phyloP scores from a whole-genome alignment of 2,329 filamentous ascomycete species.

The Dendrostoma leiphaemia region DNA sequence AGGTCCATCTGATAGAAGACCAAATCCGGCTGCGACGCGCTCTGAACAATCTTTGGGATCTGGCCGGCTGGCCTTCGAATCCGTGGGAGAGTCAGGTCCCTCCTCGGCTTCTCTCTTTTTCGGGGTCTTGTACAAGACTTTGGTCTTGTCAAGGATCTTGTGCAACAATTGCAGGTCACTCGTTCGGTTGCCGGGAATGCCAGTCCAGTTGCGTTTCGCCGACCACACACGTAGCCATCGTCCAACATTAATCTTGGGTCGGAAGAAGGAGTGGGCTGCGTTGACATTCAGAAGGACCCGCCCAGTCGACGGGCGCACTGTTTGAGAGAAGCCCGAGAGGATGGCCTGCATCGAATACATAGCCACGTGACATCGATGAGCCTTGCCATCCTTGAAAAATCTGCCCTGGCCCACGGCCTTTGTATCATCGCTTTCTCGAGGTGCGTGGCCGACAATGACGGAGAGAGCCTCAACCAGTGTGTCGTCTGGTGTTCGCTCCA shows the following conservation, averaged over 20 bases:
- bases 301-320: conserved; percentile 51
- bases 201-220: conserved; percentile 29
- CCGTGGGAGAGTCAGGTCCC: no score
- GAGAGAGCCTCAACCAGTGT: conserved; percentile 45
- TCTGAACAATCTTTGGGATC: no score
- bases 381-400: background rate
- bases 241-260: conserved; percentile 33
- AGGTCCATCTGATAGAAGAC: no score
- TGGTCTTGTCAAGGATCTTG: conserved; percentile 38
- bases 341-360: conserved; percentile 30
- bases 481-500: conserved; percentile 29
- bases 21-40: no score
- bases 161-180: conserved; percentile 29
- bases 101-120: conserved; percentile 27
- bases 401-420: background rate
- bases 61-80: conserved; percentile 22
- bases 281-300: conserved; percentile 55
- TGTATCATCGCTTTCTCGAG: background rate
- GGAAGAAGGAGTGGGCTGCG: conserved; percentile 53
- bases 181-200: background rate
- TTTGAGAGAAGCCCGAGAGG: conserved; percentile 55
- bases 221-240: background rate
- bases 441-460: conserved; percentile 26
- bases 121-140: conserved; percentile 32
- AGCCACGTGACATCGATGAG: no score